Base-by-base conservation (phyloP, 805 yeast genomes). In the Candida tammaniensis region DNA sequence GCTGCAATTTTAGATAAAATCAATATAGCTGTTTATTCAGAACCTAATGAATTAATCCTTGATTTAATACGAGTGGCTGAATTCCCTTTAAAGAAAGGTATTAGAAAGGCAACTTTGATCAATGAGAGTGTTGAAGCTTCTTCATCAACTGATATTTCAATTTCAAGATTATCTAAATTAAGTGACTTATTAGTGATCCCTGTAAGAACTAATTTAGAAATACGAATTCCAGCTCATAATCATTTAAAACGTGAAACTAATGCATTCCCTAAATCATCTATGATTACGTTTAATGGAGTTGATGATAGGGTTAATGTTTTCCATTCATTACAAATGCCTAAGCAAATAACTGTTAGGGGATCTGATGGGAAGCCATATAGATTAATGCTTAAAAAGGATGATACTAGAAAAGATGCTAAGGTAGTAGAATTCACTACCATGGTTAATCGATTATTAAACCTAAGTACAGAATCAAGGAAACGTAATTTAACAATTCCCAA, bases 391-490 rank as follows among this genome's bases (percentile, higher is more conserved):
- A 93, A 93, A 52, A 74, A 79, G 42, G 99, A 93, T 58, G 98
- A 93, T 61, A 80, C 94, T 13, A 66, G 98, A 44, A 94, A 94
- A 52, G 99, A 94, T 64, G 93, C 96, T 4, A 84, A 95, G 48
- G 76, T 91, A 33, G 84, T 84, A n/a, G 93, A 94, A 48, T 82
- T 93, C 48, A 86, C 97, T 0, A 78, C 86, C 1, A 82, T 88
- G 58, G 78, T 93, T 56, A 89, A 89, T 52, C 75, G 86, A 45
- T 54, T 93, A 19, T 64, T 93, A 36, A 59, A 66, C 14, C 70
- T 72, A 13, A 84, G 83, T 49, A 70, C 73, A 10, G 95, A 82
- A 30, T 80, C 97, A 0, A 74, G 82, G 31, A 78, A 80, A 42
- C 65, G 98, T 40, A 74, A 74, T 26, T 66, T 93, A 17, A 68